phyloP scores from a whole-genome alignment of 208 protist species.

The Wallacemonas rigidus region DNA sequence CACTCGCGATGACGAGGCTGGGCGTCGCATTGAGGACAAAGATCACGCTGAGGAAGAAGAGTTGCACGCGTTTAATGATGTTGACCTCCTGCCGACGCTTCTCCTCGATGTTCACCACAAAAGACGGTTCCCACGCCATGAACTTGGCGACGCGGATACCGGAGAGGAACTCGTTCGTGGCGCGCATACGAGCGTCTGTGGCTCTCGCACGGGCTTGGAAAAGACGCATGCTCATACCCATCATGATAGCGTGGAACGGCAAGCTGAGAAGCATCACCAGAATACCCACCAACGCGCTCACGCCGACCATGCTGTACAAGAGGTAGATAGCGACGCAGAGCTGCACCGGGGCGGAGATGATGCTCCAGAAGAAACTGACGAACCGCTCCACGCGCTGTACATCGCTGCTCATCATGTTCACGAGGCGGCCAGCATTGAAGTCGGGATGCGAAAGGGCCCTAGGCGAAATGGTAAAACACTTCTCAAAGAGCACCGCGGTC shows the following conservation, averaged over 20 bases:
- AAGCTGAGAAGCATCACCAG: constrained; percentile 56
- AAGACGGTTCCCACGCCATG: constrained; percentile 86
- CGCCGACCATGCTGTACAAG: constrained; percentile 56
- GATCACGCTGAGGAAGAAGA: constrained; percentile 28
- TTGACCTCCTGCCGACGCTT: constrained; percentile 45
- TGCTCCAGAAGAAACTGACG: constrained; percentile 48
- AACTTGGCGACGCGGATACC: constrained; percentile 92
- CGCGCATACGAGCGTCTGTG: constrained; percentile 85
- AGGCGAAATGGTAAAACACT: constrained; percentile 61
- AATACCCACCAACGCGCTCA: constrained; percentile 61
- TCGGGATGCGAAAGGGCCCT: constrained; percentile 53
- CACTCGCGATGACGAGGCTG: constrained; percentile 47
- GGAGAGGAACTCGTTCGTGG: constrained; percentile 88
- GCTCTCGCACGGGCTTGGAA: constrained; percentile 26
- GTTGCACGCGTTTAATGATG: constrained; percentile 26
- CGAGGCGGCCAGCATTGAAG: constrained; percentile 79
- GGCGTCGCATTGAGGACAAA: constrained; percentile 57
- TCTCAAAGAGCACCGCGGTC: constrained; percentile 68
- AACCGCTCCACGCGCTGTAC: constrained; percentile 50
- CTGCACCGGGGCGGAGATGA: constrained; percentile 61
- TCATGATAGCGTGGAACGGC: constrained; percentile 62
- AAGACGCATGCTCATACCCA: constrained; percentile 43
- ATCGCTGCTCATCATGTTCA: constrained; percentile 88
- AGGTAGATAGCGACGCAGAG: constrained; percentile 47
- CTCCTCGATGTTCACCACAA: constrained; percentile 41